These are phyloP conservation scores for Theobroma cacao DNA, from an alignment of 345 rosid species.

Conservation along the genomic window DNA sequence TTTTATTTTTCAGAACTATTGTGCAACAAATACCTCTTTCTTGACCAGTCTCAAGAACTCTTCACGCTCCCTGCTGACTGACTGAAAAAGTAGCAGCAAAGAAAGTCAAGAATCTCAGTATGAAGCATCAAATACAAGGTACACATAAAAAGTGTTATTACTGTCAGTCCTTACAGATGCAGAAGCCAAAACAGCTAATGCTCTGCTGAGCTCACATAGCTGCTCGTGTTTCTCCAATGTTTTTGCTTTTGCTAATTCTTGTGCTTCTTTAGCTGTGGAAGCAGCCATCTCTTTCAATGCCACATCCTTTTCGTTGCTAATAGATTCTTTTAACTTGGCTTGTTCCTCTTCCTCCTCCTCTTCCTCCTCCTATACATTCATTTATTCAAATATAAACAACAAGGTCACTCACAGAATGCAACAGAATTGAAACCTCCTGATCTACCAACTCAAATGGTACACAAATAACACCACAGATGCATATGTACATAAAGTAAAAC, in stretches of 20 bases:
- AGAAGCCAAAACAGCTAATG: slow-evolving; percentile 92
- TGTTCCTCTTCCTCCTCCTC: slow-evolving; percentile 87
- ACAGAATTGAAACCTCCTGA: background rate
- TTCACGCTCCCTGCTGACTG: slow-evolving; percentile 96
- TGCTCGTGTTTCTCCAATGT: slow-evolving; percentile 90
- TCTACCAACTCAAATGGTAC: background rate
- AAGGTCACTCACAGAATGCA: background rate
- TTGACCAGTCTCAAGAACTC: slow-evolving; percentile 85
- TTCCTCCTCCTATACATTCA: slow-evolving; percentile 66
- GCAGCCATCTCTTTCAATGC: slow-evolving; percentile 76
- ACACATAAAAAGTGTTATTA: slow-evolving; percentile 3
- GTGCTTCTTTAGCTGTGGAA: slow-evolving; percentile 74
- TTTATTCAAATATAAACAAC: slow-evolving; percentile 8
- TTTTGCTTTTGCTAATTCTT: slow-evolving; percentile 71
- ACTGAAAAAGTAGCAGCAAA: slow-evolving; percentile 43
- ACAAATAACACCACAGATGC: background rate
- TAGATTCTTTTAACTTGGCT: slow-evolving; percentile 78
- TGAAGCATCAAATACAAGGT: slow-evolving; percentile 12
- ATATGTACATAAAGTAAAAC: background rate
- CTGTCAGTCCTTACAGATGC: slow-evolving; percentile 68
- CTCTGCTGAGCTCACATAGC: slow-evolving; percentile 98
- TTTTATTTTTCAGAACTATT: background rate
- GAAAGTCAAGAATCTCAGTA: slow-evolving; percentile 12
- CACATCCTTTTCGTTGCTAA: slow-evolving; percentile 59
- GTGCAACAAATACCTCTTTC: slow-evolving; percentile 61